Percentiles rank a stretch among this genome's conserved stretches.
phyloP scores from a whole-genome alignment of 179 eudicot species.

The Carnegiea gigantea region DNA sequence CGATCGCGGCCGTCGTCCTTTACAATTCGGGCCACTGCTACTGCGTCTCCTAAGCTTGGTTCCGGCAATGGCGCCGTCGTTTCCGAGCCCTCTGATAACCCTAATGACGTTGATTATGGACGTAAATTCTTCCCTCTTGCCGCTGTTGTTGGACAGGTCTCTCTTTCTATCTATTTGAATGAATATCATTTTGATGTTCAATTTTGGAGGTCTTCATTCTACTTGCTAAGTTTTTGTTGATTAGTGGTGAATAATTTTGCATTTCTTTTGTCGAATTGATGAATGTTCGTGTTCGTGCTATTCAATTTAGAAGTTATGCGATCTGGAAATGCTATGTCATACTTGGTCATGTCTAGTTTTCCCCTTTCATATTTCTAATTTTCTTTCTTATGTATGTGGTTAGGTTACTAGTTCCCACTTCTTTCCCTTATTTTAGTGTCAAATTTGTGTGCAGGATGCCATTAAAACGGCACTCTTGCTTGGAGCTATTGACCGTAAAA shows the following conservation, averaged over 20 bases:
- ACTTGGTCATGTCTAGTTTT: not conserved
- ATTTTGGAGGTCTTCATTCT: not conserved
- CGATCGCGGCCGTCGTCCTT: conserved; percentile 20
- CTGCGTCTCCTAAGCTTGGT: conserved; percentile 63
- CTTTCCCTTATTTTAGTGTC: not conserved
- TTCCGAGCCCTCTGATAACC: conserved; percentile 20
- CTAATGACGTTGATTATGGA: conserved; percentile 45
- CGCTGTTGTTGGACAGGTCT: conserved; percentile 94
- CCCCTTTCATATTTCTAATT: not conserved
- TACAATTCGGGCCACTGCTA: conserved; percentile 53
- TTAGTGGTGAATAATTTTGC: not conserved
- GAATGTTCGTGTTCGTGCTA: not conserved
- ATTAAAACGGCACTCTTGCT: conserved; percentile 91
- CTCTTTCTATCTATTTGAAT: not conserved
- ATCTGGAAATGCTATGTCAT: not conserved
- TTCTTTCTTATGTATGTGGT: not conserved
- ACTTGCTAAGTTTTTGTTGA: not conserved
- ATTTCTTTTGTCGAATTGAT: not conserved
- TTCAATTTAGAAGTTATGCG: not conserved
- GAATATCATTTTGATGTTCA: not conserved
- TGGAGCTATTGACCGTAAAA: conserved; percentile 94
- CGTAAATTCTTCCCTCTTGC: conserved; percentile 90
- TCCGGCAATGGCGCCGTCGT: conserved; percentile 67
- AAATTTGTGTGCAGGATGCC: conserved; percentile 63
- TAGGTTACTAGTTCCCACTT: not conserved